A percentile compares a stretch with the other conserved stretches of the same genome.
These are phyloP conservation scores for Dryadomyces quercivorus DNA, from an alignment of 2,329 filamentous ascomycete species.

Conservation along the genomic window DNA sequence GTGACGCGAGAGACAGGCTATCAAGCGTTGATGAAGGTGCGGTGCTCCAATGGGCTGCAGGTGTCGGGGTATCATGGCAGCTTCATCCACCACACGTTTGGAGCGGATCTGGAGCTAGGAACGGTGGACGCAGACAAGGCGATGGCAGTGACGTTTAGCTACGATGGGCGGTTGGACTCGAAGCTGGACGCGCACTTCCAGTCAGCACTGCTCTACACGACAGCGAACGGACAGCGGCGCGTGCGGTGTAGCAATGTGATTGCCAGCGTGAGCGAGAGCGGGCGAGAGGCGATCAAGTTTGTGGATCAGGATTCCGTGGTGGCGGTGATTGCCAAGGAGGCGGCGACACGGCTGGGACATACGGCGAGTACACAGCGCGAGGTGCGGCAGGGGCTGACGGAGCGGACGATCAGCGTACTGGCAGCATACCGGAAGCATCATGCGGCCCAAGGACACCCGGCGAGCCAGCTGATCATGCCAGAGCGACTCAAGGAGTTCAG, in stretches of 20 bases:
- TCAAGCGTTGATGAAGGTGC: slow-evolving; percentile 95
- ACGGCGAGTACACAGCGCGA: slow-evolving; percentile 69
- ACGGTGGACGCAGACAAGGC: slow-evolving; percentile 90
- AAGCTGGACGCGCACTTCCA: slow-evolving; percentile 98
- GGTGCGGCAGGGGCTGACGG: slow-evolving; percentile 68
- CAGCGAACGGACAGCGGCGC: slow-evolving; percentile 73
- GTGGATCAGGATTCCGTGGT: slow-evolving; percentile 93
- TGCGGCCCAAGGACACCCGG: slow-evolving; percentile 67
- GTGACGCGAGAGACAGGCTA: slow-evolving; percentile 86
- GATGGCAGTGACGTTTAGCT: slow-evolving; percentile 79
- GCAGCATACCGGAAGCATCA: slow-evolving; percentile 90
- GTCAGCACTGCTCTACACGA: slow-evolving; percentile 86
- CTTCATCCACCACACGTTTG: slow-evolving; percentile 91
- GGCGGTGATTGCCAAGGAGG: slow-evolving; percentile 82
- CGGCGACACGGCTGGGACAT: slow-evolving; percentile 66
- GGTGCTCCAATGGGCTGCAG: slow-evolving; percentile 92
- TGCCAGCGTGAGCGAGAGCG: slow-evolving; percentile 77
- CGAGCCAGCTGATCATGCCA: slow-evolving; percentile 85
- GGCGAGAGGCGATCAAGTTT: slow-evolving; percentile 78
- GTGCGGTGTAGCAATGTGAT: slow-evolving; percentile 91
- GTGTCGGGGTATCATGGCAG: slow-evolving; percentile 91
- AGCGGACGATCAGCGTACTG: slow-evolving; percentile 87
- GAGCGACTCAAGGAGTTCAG: slow-evolving; percentile 93
- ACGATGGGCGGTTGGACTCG: slow-evolving; percentile 94
- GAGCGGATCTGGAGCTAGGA: slow-evolving; percentile 88